Conservation (phyloP, 768 basidiomycete species). For the Suillus luteus region DNA sequence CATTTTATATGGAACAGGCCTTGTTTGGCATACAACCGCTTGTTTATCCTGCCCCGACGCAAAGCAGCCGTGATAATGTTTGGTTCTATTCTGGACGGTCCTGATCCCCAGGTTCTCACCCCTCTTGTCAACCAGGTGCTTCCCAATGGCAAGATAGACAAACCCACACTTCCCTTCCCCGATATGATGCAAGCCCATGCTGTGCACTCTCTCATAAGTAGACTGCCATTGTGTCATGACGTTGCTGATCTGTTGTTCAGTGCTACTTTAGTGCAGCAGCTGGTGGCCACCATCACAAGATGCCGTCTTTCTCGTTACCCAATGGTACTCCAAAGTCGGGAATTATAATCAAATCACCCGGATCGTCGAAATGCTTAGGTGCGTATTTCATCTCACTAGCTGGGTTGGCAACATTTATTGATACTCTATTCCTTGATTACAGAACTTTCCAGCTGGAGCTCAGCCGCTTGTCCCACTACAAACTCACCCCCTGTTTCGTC, state of each 20-base stretch:
- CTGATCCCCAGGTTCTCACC: conserved; percentile 82
- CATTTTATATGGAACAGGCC: conserved; percentile 98
- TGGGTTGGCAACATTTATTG: background rate
- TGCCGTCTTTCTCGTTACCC: conserved; percentile 96
- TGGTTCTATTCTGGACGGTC: conserved; percentile 53
- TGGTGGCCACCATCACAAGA: conserved; percentile 93
- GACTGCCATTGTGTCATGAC: too few species aligned
- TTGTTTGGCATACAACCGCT: conserved; percentile 79
- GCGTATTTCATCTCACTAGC: conserved; percentile 32
- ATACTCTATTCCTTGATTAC: conserved; percentile 8
- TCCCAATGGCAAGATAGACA: too few species aligned
- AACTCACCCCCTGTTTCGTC: conserved; percentile 92
- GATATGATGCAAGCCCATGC: too few species aligned
- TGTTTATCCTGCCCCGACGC: conserved; percentile 8
- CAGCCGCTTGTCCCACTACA: conserved; percentile 94
- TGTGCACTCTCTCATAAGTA: too few species aligned
- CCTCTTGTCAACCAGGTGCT: conserved; percentile 94
- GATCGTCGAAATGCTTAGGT: conserved; percentile 99
- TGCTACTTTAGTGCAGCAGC: conserved; percentile 82
- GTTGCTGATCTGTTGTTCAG: too few species aligned
- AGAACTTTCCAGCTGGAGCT: conserved; percentile 97
- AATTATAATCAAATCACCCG: conserved; percentile 98
- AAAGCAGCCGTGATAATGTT: too few species aligned
- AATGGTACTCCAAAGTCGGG: too few species aligned
- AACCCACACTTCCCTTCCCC: too few species aligned